Evolutionary conservation across 2,329 filamentous ascomycete genomes (phyloP).

Genomic region (Allantophomopsis cytisporea): DNA sequence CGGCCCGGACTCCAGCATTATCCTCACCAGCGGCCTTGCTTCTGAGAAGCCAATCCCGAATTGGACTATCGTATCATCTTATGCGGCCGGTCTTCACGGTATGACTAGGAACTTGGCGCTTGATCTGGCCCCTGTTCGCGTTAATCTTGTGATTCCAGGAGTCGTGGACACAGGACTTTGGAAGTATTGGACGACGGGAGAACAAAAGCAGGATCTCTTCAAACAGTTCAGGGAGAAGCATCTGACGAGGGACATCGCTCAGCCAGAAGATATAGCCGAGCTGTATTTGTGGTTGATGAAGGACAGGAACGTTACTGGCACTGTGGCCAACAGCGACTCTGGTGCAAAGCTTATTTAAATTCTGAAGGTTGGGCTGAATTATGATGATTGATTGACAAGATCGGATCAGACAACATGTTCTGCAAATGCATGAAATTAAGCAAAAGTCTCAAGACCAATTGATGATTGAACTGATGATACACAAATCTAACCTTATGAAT

Average conservation of each 20-base stretch:
- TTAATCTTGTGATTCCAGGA: constrained; percentile 48
- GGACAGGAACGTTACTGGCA: constrained; percentile 23
- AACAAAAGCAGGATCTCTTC: constrained; percentile 21
- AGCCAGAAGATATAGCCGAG: constrained; percentile 26
- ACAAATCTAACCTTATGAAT: too few relatives aligned
- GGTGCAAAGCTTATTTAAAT: background rate
- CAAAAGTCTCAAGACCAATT: too few relatives aligned
- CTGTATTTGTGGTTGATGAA: constrained; percentile 29
- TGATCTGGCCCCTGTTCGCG: constrained; percentile 47
- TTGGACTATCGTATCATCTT: constrained; percentile 33
- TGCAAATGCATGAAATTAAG: too few relatives aligned
- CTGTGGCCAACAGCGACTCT: constrained; percentile 10
- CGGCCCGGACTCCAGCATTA: constrained; percentile 8
- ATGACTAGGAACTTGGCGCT: constrained; percentile 43
- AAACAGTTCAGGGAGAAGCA: constrained; percentile 11
- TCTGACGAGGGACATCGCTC: constrained; percentile 4
- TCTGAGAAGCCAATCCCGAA: constrained; percentile 4
- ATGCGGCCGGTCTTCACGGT: constrained; percentile 34
- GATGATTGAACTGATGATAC: too few relatives aligned
- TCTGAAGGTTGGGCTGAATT: background rate
- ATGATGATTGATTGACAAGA: too few relatives aligned
- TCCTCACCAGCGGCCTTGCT: constrained; percentile 6
- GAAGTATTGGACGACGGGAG: constrained; percentile 12
- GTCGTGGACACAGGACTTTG: constrained; percentile 34
- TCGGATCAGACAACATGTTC: too few relatives aligned